Conservation (phyloP, 192 early-diverging fungal species). For the Cladochytrium replicatum region DNA sequence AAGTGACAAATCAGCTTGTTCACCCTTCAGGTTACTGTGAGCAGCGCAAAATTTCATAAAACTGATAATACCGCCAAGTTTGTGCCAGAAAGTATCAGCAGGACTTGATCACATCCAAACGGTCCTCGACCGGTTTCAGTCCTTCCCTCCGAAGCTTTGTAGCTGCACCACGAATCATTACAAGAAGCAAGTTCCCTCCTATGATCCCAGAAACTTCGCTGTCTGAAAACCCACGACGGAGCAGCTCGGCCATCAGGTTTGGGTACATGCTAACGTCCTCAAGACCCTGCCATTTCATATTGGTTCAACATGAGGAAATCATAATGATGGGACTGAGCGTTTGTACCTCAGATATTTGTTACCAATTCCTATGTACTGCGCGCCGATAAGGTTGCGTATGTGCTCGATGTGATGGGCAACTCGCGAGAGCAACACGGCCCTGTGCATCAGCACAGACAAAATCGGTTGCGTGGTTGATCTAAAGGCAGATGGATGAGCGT, state of each 20-base stretch:
- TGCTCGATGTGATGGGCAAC: conserved; percentile 53
- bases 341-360: conserved; percentile 3
- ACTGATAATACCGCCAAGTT: no score
- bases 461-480: conserved; percentile 45
- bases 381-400: conserved; percentile 39
- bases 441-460: conserved; percentile 37
- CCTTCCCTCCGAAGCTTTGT: no score
- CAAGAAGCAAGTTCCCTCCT: conserved; percentile 30
- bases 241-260: conserved; percentile 29
- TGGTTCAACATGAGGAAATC: no score
- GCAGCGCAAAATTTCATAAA: no score
- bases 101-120: no score
- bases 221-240: conserved; percentile 25
- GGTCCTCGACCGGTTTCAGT: no score
- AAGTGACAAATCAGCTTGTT: no score
- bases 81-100: no score
- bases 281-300: no score
- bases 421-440: conserved; percentile 17
- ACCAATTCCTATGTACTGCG: conserved; percentile 48
- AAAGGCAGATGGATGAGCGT: neutral
- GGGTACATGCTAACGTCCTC: no score
- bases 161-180: no score
- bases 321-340: neutral
- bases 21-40: no score
- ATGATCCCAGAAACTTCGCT: conserved; percentile 29